Evolutionary conservation across 2,329 filamentous ascomycete species (phyloP), one percentile per base, ranked within the genome.

Genomic region (Epichloe baconii): DNA sequence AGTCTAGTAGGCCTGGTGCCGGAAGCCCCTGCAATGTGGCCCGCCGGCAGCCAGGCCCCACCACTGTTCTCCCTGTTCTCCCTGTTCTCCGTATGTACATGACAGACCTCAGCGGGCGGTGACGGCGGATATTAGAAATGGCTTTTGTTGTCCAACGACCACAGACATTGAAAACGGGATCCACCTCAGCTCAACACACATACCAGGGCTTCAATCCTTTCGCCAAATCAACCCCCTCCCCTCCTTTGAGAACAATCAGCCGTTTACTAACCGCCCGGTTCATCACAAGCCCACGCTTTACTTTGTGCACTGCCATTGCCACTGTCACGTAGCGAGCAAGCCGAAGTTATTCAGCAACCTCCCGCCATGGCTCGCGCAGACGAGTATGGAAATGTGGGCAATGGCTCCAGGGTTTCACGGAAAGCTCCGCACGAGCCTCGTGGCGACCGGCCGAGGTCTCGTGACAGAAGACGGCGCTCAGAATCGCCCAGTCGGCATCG

Each of bases 381-480:
- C 34, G 57, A 66, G n/a, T 47, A 42, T 42, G 37, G 42, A 14
- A 53, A 49, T 26, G 52, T 56, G 7, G 53, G 59, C 14, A 53
- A 57, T 15, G 52, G 58, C 23, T 50, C 56, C 55, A 48, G 50
- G 49, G 21, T 53, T 54, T 53, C 57, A 57, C 53, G 48, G 48
- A 50, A 54, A 47, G 36, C 44, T 47, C 59, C 59, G 31, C 59
- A 60, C 38, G 56, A 53, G 14, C 54, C 58, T 46, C 57, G 56
- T 48, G 57, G 55, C 53, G 58, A 62, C 44, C 61, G 66, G 43
- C 58, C 55, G 10, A 55, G 58, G 52, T 62, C 60, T 43, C 62
- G 61, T 56, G 62, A 66, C 21, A 58, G 62, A 47, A 59, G 63
- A 47, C 58, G 62, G 50, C 61, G 66, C 8, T 67, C 66, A 35